phyloP scores from a whole-genome alignment of 192 early-diverging fungal genomes.

The Dissophora ornata region DNA sequence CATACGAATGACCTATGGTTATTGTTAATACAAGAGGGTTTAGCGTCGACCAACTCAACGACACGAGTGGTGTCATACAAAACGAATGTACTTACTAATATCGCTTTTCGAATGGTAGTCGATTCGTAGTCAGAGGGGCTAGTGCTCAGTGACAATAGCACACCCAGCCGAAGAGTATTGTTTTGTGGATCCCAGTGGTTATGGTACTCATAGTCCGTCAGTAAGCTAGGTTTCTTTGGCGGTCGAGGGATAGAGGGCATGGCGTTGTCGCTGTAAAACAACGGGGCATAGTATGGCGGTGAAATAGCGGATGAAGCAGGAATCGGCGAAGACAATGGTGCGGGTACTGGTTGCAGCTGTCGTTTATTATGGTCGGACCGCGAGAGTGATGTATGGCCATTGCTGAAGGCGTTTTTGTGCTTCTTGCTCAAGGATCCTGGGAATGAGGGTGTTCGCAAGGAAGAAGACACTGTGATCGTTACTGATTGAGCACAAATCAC shows the following conservation, averaged over 20 bases:
- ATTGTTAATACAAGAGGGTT: neutral
- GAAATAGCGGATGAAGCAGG: too few relatives aligned
- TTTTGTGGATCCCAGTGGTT: conserved; percentile 10
- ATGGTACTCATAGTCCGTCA: conserved; percentile 27
- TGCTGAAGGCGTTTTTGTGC: neutral
- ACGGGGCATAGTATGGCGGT: neutral
- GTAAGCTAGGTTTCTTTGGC: conserved; percentile 2
- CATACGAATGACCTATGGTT: conserved; percentile 53
- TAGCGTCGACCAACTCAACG: neutral
- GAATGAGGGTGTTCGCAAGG: neutral
- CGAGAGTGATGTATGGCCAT: too few relatives aligned
- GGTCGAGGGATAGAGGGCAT: neutral
- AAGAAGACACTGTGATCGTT: neutral
- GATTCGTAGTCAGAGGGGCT: neutral
- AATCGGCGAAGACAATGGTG: neutral
- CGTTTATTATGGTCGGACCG: too few relatives aligned
- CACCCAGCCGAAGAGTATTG: conserved; percentile 17
- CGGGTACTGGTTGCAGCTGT: neutral
- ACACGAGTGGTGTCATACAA: neutral
- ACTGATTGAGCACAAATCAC: neutral
- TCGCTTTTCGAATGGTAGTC: neutral
- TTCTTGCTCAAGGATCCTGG: neutral
- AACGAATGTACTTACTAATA: conserved; percentile 25
- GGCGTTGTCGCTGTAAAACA: neutral
- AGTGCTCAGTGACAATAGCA: conserved; percentile 13